phyloP scores from a whole-genome alignment of 2,329 filamentous ascomycete genomes.

The Didymella pinodella region DNA sequence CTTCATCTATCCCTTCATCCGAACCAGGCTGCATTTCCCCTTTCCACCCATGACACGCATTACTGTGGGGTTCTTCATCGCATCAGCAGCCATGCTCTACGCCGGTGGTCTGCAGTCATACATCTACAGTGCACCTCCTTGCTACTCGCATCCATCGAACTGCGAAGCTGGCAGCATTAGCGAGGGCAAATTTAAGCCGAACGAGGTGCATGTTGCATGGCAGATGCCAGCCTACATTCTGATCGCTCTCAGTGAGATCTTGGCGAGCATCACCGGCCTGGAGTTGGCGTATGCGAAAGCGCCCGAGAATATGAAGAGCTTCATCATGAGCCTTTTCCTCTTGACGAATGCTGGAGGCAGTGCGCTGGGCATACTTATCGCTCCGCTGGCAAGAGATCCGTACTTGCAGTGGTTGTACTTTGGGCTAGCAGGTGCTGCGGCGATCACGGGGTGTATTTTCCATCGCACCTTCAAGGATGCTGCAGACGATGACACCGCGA shows the following conservation, averaged over 20 bases:
- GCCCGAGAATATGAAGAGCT: conserved; percentile 57
- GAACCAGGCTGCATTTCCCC: conserved; percentile 50
- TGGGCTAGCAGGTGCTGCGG: conserved; percentile 61
- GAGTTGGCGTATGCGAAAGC: conserved; percentile 59
- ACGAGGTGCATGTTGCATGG: conserved; percentile 55
- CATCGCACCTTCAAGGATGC: conserved; percentile 56
- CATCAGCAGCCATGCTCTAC: conserved; percentile 63
- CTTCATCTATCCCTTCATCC: conserved; percentile 56
- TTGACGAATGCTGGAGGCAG: conserved; percentile 67
- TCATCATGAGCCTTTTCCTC: conserved; percentile 65
- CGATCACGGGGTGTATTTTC: conserved; percentile 62
- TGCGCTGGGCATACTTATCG: conserved; percentile 68
- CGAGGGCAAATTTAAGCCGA: conserved; percentile 47
- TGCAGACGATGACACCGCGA: conserved; percentile 12
- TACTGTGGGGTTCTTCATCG: conserved; percentile 61
- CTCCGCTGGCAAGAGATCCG: conserved; percentile 68
- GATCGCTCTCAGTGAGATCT: conserved; percentile 56
- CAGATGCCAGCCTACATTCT: conserved; percentile 58
- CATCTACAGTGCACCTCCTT: conserved; percentile 63
- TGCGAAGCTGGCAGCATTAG: conserved; percentile 46
- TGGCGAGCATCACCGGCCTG: conserved; percentile 58
- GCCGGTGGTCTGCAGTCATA: conserved; percentile 65
- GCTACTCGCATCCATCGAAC: conserved; percentile 56
- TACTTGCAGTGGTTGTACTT: conserved; percentile 72
- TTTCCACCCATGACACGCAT: conserved; percentile 62